Evolutionary conservation across 768 basidiomycete genomes (phyloP), one percentile per base, ranked within the genome.

Genomic region (Pisolithus sp.): DNA sequence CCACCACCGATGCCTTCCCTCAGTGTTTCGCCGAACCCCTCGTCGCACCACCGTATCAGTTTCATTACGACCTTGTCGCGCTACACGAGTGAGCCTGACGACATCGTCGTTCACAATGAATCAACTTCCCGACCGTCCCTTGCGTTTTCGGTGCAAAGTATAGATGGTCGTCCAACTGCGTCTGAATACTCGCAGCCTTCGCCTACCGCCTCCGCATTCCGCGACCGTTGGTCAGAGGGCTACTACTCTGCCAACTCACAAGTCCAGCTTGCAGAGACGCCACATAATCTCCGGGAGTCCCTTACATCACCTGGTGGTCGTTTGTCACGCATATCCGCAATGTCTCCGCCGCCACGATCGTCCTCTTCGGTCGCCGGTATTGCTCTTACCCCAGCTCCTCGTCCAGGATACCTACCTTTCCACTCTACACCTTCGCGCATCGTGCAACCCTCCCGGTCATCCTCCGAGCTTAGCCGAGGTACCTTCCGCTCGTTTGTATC

Each of bases 161-260:
- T 58, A 17, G 62, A 64, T 12, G 59, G 61, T 17, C 74, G 83
- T 38, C 78, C 72, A 4, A 85, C 86, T 18, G 56, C 82, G 26
- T 86, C 85, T 12, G 79, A 82, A 49, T 84, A 85, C 63, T 83
- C 85, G 9, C 80, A 82, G 56, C 74, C 78, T 5, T 89, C 87
- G 9, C 88, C 87, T 2, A 86, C 86, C 4, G 81, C 76, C 6
- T 89, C 87, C n/a, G 85, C 84, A n/a, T 90, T 90, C 68, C 79
- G 80, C 24, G 85, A 87, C 57, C 79, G 67, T 48, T 64, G 57
- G 59, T 70, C 68, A 1, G 62, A 68, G 7, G 61, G 66, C 36
- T 68, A 69, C 50, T 68, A 68, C 46, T 68, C 66, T 24, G 59
- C 59, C 2, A 40, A 52, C 18, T 67, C 64, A 40, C 68, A 58